A percentile compares a stretch with the other conserved stretches of the same genome.
These are phyloP conservation scores for Zygnema circumcarinatum DNA, from an alignment of 139 green algal genomes.

Conservation along the genomic window DNA sequence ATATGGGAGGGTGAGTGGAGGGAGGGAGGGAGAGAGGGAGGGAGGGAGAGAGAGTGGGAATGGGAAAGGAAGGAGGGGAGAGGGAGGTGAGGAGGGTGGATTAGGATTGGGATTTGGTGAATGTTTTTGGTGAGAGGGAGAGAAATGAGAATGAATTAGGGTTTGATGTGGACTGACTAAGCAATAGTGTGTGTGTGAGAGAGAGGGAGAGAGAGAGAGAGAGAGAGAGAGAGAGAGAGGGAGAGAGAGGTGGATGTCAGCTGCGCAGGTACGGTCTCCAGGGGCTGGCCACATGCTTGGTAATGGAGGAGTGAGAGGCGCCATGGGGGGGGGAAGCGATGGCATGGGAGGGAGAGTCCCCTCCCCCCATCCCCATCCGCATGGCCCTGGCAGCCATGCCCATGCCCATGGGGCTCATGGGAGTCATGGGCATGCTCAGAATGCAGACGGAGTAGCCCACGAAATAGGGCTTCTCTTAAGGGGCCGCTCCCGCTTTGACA, in stretches of 20 bases:
- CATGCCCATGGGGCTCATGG: neutral
- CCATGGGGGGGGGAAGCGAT: constrained; percentile 17
- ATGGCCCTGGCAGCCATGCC: neutral
- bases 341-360: neutral
- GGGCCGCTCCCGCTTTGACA: constrained; percentile 6
- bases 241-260: neutral
- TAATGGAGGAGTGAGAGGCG: constrained; percentile 34
- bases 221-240: constrained; percentile 15
- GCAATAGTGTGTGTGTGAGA: constrained; percentile 10
- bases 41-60: neutral
- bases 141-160: neutral
- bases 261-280: constrained; percentile 19
- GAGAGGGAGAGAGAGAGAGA: neutral
- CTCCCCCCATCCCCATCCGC: neutral
- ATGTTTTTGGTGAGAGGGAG: constrained; percentile 3
- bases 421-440: neutral
- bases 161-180: neutral
- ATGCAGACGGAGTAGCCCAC: constrained; percentile 32
- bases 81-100: neutral
- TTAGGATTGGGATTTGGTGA: neutral
- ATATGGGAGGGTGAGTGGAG: too few species aligned
- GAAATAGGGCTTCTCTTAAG: constrained; percentile 37
- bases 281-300: constrained; percentile 21
- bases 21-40: neutral
- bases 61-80: neutral